These are phyloP conservation scores for Fusarium graminum DNA, from an alignment of 2,329 filamentous ascomycete genomes.

Conservation along the genomic window DNA sequence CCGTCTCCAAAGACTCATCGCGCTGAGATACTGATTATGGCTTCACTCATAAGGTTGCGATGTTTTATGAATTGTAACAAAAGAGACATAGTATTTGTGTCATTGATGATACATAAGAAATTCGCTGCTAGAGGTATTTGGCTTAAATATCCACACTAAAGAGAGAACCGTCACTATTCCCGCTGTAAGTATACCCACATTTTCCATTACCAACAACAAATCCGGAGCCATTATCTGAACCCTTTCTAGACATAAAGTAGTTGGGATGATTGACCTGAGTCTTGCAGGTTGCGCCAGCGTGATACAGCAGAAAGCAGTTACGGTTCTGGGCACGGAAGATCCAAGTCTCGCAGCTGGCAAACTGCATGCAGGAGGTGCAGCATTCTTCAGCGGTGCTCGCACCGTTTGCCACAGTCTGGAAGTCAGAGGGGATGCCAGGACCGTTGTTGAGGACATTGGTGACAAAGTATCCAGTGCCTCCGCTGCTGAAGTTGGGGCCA, in stretches of 20 bases:
- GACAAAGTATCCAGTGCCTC: slow-evolving; percentile 10
- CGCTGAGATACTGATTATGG: no score
- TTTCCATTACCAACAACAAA: slow-evolving; percentile 12
- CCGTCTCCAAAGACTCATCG: no score
- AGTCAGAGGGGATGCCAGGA: slow-evolving; percentile 13
- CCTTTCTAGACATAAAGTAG: slow-evolving; percentile 22
- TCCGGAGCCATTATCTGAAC: slow-evolving; percentile 1
- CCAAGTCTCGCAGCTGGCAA: slow-evolving; percentile 10
- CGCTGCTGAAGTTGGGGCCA: slow-evolving; percentile 21
- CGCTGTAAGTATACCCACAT: slow-evolving; percentile 17
- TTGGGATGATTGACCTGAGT: slow-evolving; percentile 5
- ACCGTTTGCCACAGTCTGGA: slow-evolving; percentile 11
- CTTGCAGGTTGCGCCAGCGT: slow-evolving; percentile 2
- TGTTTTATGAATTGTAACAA: no score
- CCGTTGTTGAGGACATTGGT: slow-evolving; percentile 24
- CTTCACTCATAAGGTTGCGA: no score
- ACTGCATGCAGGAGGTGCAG: slow-evolving; percentile 17
- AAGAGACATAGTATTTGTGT: not conserved
- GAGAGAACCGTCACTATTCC: slow-evolving; percentile 8
- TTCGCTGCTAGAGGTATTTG: not conserved
- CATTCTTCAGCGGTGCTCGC: not conserved
- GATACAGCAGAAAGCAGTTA: slow-evolving; percentile 24
- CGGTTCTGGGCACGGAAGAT: slow-evolving; percentile 9
- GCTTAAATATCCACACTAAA: slow-evolving; percentile 6
- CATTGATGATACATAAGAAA: not conserved